Evolutionary conservation across 2,329 filamentous ascomycete species (phyloP).

Genomic region (Xylaria sp.): DNA sequence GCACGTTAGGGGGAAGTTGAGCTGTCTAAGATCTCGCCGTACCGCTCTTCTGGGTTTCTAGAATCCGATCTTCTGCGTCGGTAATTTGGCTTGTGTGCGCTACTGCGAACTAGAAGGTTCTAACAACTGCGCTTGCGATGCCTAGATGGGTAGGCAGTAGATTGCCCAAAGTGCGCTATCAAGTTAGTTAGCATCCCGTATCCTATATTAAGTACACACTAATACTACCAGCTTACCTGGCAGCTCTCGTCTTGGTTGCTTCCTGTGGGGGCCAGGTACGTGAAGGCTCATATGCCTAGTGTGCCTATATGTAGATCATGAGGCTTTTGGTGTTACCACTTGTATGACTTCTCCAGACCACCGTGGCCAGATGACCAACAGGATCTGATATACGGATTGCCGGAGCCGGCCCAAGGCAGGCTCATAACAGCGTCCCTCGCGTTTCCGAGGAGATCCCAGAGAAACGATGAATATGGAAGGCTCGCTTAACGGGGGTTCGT

Average conservation of each 20-base stretch:
- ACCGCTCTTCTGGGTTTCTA: background rate
- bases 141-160: background rate
- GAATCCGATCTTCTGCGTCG: background rate
- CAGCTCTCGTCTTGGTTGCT: too few species aligned
- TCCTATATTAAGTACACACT: background rate
- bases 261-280: too few species aligned
- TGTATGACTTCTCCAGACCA: background rate
- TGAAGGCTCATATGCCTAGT: background rate
- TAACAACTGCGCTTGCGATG: background rate
- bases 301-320: background rate
- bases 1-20: background rate
- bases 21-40: constrained; percentile 6
- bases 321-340: background rate
- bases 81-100: background rate
- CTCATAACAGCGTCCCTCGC: background rate
- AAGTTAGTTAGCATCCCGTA: background rate
- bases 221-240: too few species aligned
- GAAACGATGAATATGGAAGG: background rate
- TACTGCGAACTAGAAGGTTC: background rate
- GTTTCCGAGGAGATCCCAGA: background rate
- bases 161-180: background rate
- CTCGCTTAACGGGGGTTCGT: background rate
- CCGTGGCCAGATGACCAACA: background rate
- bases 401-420: too few species aligned
- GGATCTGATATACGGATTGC: too few species aligned